A percentile compares a stretch with the other conserved stretches of the same genome.
phyloP scores from a whole-genome alignment of 768 basidiomycete species.

The Mycena capillaripes region DNA sequence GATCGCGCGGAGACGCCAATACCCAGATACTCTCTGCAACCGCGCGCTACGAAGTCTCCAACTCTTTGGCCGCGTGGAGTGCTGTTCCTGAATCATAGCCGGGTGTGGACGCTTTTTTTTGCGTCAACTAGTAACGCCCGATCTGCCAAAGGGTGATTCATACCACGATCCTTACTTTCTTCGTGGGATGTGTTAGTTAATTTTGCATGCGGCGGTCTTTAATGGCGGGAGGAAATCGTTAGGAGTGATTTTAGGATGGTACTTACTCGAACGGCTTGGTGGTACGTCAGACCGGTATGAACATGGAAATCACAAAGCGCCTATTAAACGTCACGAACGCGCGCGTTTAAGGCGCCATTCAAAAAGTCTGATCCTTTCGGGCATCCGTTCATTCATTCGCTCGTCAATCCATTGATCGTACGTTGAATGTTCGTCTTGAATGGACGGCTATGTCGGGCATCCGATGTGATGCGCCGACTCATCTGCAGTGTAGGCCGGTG shows the following conservation, averaged over 20 bases:
- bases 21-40: background rate
- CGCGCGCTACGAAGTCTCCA: background rate
- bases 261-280: background rate
- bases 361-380: background rate
- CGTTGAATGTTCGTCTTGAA: background rate
- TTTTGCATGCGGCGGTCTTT: background rate
- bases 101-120: background rate
- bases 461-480: background rate
- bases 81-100: too few species aligned
- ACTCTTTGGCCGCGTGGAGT: too few species aligned
- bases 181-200: background rate
- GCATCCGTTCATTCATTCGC: background rate
- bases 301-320: background rate
- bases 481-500: background rate
- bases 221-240: too few species aligned
- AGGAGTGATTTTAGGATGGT: background rate
- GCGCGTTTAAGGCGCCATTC: background rate
- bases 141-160: too few species aligned
- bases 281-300: background rate
- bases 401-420: background rate
- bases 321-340: background rate
- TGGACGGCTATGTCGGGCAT: background rate
- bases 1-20: background rate
- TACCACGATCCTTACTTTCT: background rate
- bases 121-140: too few species aligned